These are phyloP conservation scores for Skeletonema menzelii DNA, from an alignment of 108 stramenopile genomes.

Conservation along the genomic window DNA sequence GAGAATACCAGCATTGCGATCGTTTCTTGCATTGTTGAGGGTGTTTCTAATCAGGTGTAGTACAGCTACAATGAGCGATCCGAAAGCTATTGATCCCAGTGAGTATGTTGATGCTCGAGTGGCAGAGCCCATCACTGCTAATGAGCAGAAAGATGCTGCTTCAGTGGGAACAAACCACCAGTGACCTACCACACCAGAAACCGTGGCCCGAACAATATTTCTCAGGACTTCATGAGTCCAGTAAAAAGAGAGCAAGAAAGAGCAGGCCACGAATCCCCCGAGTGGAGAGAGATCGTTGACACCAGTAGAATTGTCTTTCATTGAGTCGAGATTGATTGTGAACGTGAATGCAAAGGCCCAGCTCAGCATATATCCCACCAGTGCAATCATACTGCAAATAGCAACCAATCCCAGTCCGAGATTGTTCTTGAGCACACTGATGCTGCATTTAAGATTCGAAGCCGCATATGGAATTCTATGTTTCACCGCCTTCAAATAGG, in stretches of 20 bases:
- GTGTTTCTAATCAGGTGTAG: constrained; percentile 53
- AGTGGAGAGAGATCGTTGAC: constrained; percentile 18
- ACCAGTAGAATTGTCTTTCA: constrained; percentile 17
- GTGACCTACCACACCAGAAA: constrained; percentile 53
- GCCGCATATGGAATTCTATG: constrained; percentile 76
- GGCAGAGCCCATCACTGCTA: constrained; percentile 29
- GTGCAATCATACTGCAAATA: constrained; percentile 19
- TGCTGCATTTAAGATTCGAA: constrained; percentile 58
- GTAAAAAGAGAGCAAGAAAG: constrained; percentile 68
- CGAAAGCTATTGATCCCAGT: constrained; percentile 77
- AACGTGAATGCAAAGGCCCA: constrained; percentile 47
- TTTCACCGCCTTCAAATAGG: constrained; percentile 48
- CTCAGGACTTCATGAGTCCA: constrained; percentile 78
- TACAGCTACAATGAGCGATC: constrained; percentile 74
- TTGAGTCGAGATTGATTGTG: constrained; percentile 28
- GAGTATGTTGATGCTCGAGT: constrained; percentile 54
- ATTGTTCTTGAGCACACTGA: constrained; percentile 59
- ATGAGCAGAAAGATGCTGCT: constrained; percentile 26
- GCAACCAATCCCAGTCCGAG: constrained; percentile 56
- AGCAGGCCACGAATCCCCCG: constrained; percentile 32
- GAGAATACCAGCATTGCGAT: constrained; percentile 25
- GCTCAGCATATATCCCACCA: constrained; percentile 35
- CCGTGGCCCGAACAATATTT: constrained; percentile 48
- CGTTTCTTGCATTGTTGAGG: constrained; percentile 30
- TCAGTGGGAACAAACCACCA: constrained; percentile 58